Evolutionary conservation across 257 asterid genomes (phyloP).

Genomic region (Scutellaria baicalensis): DNA sequence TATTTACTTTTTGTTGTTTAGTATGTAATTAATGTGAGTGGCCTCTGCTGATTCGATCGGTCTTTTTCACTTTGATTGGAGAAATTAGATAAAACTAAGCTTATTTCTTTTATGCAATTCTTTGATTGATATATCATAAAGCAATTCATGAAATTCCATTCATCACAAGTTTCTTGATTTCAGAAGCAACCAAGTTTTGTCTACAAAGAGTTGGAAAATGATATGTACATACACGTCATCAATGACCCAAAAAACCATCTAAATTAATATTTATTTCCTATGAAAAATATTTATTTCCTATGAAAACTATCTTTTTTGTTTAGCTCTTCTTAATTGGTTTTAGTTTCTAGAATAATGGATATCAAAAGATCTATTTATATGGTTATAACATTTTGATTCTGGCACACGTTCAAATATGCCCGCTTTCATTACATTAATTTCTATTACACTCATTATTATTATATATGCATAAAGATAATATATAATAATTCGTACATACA

Average conservation of each 20-base stretch:
- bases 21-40: background rate
- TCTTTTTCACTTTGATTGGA: background rate
- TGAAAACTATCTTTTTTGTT: no score
- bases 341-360: no score
- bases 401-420: no score
- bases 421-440: no score
- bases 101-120: background rate
- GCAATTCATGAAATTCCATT: background rate
- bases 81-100: background rate
- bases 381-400: no score
- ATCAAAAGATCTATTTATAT: no score
- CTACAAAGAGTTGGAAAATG: background rate
- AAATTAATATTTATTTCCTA: background rate
- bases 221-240: slow-evolving; percentile 1
- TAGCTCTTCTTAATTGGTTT: no score
- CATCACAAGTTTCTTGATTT: background rate
- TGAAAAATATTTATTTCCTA: background rate
- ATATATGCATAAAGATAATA: no score
- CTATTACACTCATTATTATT: no score
- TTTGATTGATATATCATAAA: background rate
- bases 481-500: no score
- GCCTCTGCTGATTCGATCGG: background rate
- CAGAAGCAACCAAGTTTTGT: slow-evolving; percentile 1
- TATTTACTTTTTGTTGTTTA: background rate
- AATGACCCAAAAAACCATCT: background rate